phyloP scores from a whole-genome alignment of 2,329 filamentous ascomycete species.

The Colletotrichum shisoi region DNA sequence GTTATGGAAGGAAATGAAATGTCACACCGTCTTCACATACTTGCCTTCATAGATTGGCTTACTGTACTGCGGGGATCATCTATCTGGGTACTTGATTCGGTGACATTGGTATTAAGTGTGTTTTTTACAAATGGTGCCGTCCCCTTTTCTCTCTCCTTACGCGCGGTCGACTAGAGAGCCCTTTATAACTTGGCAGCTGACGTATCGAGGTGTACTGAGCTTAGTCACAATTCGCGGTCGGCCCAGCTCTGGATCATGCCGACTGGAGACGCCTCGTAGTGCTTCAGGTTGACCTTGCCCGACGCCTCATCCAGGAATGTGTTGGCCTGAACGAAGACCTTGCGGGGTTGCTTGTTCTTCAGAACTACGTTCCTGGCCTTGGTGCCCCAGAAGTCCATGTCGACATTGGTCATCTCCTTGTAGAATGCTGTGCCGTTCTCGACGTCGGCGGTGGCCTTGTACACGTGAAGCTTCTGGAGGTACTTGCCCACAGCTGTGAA shows the following conservation, averaged over 20 bases:
- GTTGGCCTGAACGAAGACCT: slow-evolving; percentile 94
- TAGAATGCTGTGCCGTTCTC: slow-evolving; percentile 81
- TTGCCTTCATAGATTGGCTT: not conserved
- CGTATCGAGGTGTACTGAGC: not conserved
- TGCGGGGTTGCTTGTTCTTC: slow-evolving; percentile 80
- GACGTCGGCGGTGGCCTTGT: slow-evolving; percentile 88
- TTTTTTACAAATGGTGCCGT: slow-evolving; percentile 17
- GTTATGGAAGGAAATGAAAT: too few species aligned
- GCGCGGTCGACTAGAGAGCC: not conserved
- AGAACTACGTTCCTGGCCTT: slow-evolving; percentile 80
- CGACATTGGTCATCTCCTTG: slow-evolving; percentile 81
- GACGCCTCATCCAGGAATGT: slow-evolving; percentile 74
- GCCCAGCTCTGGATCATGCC: slow-evolving; percentile 87
- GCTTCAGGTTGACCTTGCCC: slow-evolving; percentile 77
- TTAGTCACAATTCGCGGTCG: slow-evolving; percentile 58
- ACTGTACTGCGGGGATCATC: not conserved
- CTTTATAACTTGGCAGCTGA: slow-evolving; percentile 14
- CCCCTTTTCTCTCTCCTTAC: slow-evolving; percentile 1
- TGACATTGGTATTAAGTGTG: slow-evolving; percentile 26
- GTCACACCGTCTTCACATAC: too few species aligned
- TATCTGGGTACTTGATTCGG: not conserved
- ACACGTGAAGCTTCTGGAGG: slow-evolving; percentile 89
- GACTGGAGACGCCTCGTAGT: slow-evolving; percentile 82
- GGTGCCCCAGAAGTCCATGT: slow-evolving; percentile 81
- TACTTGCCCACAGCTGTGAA: slow-evolving; percentile 77